These are phyloP conservation scores for Fusarium oligoseptatum DNA, from an alignment of 2,329 filamentous ascomycete genomes.

Conservation along the genomic window DNA sequence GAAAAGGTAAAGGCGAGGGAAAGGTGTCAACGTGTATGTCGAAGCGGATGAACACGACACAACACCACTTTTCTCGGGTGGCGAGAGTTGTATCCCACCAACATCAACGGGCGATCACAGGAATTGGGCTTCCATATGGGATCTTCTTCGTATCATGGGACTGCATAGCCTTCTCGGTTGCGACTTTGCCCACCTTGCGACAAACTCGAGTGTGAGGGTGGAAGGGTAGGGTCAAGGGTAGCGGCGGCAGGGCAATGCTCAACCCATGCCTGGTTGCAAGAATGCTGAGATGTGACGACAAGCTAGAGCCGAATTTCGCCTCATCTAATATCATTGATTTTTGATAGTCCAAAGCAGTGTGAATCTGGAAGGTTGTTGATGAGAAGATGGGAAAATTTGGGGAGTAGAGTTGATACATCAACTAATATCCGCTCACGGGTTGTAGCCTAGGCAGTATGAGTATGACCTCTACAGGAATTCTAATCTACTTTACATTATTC, in stretches of 20 bases:
- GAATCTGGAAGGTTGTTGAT: neutral
- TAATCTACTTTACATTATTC: fast-evolving
- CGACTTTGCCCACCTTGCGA: neutral
- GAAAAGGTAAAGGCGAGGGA: slow-evolving; percentile 62
- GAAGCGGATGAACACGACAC: neutral
- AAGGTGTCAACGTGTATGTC: slow-evolving; percentile 51
- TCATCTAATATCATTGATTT: neutral
- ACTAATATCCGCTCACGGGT: neutral
- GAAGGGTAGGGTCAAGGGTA: neutral
- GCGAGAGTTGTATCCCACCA: neutral
- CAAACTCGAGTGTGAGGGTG: neutral
- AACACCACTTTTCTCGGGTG: neutral
- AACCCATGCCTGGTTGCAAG: neutral
- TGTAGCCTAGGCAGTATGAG: neutral
- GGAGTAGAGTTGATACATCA: neutral
- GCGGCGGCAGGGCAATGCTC: neutral
- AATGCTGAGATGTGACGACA: neutral
- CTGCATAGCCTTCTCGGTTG: neutral
- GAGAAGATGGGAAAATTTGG: fast-evolving
- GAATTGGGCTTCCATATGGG: neutral
- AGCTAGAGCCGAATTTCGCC: neutral
- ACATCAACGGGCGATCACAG: neutral
- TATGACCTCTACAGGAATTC: neutral
- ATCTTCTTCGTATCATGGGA: neutral
- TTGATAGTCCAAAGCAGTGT: neutral